Evolutionary conservation across 2,329 filamentous ascomycete species (phyloP).

Genomic region (Claviceps digitariae): DNA sequence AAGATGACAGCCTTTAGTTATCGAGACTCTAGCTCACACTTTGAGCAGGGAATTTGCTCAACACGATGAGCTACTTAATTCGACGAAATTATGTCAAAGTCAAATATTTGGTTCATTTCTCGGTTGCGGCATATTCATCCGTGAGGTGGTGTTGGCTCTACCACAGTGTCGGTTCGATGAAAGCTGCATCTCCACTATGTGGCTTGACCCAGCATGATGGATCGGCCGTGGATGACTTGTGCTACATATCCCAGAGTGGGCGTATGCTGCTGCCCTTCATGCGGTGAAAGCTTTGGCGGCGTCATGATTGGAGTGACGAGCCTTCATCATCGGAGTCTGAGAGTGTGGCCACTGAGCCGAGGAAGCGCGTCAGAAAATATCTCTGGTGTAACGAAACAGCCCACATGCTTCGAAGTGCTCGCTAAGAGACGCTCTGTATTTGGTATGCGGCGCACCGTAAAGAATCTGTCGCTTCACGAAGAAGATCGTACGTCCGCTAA

Average conservation of each 20-base stretch:
- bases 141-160: neutral
- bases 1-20: neutral
- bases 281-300: neutral
- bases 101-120: neutral
- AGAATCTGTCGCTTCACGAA: neutral
- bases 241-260: neutral
- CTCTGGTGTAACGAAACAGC: neutral
- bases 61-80: neutral
- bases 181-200: neutral
- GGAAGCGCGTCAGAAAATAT: neutral
- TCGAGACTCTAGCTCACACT: neutral
- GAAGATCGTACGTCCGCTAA: neutral
- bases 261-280: neutral
- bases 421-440: neutral
- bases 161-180: neutral
- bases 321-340: neutral
- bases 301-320: neutral
- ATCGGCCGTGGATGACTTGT: neutral
- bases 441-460: neutral
- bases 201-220: conserved; percentile 3
- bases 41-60: neutral
- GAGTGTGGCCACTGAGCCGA: neutral
- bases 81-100: too few relatives aligned
- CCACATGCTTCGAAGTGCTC: neutral
- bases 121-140: neutral